Evolutionary conservation across 2,329 filamentous ascomycete genomes (phyloP).

Genomic region (Neonectria ditissima): DNA sequence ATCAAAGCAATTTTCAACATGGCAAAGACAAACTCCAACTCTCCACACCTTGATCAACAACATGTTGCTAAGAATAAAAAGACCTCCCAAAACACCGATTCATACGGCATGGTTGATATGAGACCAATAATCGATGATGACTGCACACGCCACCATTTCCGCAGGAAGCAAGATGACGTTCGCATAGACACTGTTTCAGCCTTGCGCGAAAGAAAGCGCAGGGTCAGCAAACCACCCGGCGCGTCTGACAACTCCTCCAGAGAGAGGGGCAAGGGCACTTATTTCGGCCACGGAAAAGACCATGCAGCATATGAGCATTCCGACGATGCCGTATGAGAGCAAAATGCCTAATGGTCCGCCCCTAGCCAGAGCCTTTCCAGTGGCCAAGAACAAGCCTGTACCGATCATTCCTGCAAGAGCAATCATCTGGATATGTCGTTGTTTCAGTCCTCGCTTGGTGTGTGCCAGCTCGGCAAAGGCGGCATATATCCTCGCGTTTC

Average conservation of each 20-base stretch:
- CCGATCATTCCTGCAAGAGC: conserved; percentile 62
- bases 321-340: conserved; percentile 66
- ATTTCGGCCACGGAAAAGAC: conserved; percentile 71
- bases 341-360: conserved; percentile 67
- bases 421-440: conserved; percentile 64
- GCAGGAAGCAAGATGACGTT: conserved; percentile 65
- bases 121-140: conserved; percentile 60
- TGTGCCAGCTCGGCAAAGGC: no score
- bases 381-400: conserved; percentile 78
- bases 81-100: conserved; percentile 60
- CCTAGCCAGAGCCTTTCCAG: conserved; percentile 68
- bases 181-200: conserved; percentile 64
- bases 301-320: conserved; percentile 60
- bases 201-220: conserved; percentile 62
- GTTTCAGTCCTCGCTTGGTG: not conserved
- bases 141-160: conserved; percentile 65
- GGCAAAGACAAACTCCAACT: conserved; percentile 69
- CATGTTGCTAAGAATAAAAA: no score
- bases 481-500: no score
- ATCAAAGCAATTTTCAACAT: conserved; percentile 69
- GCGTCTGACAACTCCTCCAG: conserved; percentile 73
- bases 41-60: conserved; percentile 58
- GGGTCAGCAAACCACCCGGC: conserved; percentile 71
- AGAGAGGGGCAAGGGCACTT: conserved; percentile 69
- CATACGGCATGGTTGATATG: conserved; percentile 65